Conservation (phyloP, 345 rosid genomes). For the Murraya paniculata region DNA sequence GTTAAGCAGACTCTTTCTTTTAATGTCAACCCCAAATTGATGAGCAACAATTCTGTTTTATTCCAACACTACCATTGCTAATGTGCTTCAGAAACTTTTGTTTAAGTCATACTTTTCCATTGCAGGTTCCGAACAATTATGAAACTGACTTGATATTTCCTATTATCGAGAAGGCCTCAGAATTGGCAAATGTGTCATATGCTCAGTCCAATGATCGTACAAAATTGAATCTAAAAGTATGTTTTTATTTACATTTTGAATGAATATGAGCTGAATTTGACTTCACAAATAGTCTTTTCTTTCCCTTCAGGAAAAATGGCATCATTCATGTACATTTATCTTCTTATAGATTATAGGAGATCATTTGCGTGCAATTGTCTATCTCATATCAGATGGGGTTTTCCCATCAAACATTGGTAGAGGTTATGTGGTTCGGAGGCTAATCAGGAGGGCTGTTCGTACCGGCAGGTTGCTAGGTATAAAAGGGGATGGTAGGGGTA, state of each 20-base stretch:
- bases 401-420: constrained; percentile 89
- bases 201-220: constrained; percentile 47
- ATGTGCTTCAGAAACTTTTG: constrained; percentile 11
- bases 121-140: constrained; percentile 89
- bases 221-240: constrained; percentile 64
- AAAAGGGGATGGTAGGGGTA: constrained; percentile 53
- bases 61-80: not conserved
- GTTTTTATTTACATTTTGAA: constrained; percentile 10
- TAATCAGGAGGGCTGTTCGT: constrained; percentile 90
- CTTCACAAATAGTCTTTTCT: not conserved
- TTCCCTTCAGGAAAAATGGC: not conserved
- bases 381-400: constrained; percentile 91
- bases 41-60: not conserved
- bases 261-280: not conserved
- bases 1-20: not conserved
- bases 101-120: constrained; percentile 13
- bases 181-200: constrained; percentile 70
- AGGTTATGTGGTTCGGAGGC: constrained; percentile 91
- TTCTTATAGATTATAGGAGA: constrained; percentile 71
- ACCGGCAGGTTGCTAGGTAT: constrained; percentile 80
- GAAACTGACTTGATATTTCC: constrained; percentile 98
- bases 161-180: constrained; percentile 63
- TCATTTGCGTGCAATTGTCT: constrained; percentile 85
- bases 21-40: constrained; percentile 16
- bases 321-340: constrained; percentile 12